phyloP scores from a whole-genome alignment of 164 flowering plant genomes.

The Umbellularia californica region DNA sequence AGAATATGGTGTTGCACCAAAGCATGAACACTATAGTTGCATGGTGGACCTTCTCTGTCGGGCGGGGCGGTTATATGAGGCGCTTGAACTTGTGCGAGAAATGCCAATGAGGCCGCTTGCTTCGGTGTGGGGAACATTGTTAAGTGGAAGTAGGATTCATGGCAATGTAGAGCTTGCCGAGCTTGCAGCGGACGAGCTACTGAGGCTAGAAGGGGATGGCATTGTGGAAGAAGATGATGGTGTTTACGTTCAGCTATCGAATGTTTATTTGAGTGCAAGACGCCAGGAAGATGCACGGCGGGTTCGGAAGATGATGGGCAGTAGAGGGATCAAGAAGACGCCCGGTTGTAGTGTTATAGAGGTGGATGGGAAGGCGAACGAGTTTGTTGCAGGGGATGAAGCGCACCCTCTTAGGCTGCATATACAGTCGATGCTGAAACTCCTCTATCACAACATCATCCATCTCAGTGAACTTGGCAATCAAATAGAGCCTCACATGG shows the following conservation, averaged over 20 bases:
- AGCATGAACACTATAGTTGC: conserved; percentile 45
- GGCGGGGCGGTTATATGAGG: conserved; percentile 38
- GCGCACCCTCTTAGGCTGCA: conserved; percentile 19
- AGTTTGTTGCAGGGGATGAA: conserved; percentile 46
- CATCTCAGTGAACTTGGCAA: background rate
- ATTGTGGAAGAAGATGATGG: conserved; percentile 28
- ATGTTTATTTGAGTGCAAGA: conserved; percentile 34
- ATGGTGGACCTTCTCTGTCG: conserved; percentile 46
- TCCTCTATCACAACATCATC: conserved; percentile 1
- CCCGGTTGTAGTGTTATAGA: conserved; percentile 52
- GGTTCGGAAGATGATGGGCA: conserved; percentile 37
- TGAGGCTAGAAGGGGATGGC: conserved; percentile 20
- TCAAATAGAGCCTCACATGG: too few species aligned
- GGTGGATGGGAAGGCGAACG: conserved; percentile 36
- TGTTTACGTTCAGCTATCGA: conserved; percentile 43
- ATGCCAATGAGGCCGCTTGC: conserved; percentile 55
- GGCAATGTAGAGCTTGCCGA: conserved; percentile 39
- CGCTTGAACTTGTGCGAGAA: conserved; percentile 27
- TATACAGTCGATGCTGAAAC: conserved; percentile 2
- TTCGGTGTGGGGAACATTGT: conserved; percentile 48
- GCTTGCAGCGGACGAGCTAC: conserved; percentile 34
- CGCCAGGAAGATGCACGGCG: conserved; percentile 35
- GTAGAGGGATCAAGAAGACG: conserved; percentile 35
- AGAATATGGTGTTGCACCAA: conserved; percentile 29
- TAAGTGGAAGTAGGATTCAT: conserved; percentile 34